Conservation (phyloP, 176 grass and related monocot genomes). For the Ensete ventricosum region DNA sequence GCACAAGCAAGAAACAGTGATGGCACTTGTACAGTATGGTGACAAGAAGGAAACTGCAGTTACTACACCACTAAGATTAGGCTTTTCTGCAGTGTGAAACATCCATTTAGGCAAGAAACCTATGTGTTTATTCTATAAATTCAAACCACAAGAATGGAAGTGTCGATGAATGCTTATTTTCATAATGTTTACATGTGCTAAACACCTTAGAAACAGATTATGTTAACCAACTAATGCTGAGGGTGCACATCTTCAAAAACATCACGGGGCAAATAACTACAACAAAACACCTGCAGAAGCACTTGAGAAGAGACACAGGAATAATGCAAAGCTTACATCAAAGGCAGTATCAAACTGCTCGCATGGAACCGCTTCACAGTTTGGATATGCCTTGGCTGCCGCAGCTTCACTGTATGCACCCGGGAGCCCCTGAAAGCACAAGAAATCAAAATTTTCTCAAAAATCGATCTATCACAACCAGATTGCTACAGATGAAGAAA, state of each 20-base stretch:
- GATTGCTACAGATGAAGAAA: background rate
- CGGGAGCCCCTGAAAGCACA: slow-evolving; percentile 41
- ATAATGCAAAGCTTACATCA: slow-evolving; percentile 23
- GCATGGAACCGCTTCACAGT: slow-evolving; percentile 67
- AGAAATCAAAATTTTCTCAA: too few species aligned
- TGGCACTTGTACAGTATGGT: too few species aligned
- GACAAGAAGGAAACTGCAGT: background rate
- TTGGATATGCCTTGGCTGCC: slow-evolving; percentile 64
- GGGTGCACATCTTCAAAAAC: background rate
- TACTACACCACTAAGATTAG: background rate
- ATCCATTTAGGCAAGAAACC: background rate
- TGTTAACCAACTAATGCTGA: background rate
- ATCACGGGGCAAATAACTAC: background rate
- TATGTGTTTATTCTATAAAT: background rate
- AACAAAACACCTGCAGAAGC: background rate
- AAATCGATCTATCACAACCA: background rate
- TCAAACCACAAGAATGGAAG: background rate
- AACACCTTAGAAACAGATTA: background rate
- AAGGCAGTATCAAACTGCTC: slow-evolving; percentile 73
- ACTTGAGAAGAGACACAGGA: background rate
- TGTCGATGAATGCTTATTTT: too few species aligned
- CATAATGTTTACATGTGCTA: background rate
- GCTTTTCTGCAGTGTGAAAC: background rate
- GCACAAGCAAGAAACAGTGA: too few species aligned
- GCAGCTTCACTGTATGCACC: slow-evolving; percentile 82